phyloP scores from a whole-genome alignment of 1,284 basidiomycete genomes.

The Ceratobasidium sp. region DNA sequence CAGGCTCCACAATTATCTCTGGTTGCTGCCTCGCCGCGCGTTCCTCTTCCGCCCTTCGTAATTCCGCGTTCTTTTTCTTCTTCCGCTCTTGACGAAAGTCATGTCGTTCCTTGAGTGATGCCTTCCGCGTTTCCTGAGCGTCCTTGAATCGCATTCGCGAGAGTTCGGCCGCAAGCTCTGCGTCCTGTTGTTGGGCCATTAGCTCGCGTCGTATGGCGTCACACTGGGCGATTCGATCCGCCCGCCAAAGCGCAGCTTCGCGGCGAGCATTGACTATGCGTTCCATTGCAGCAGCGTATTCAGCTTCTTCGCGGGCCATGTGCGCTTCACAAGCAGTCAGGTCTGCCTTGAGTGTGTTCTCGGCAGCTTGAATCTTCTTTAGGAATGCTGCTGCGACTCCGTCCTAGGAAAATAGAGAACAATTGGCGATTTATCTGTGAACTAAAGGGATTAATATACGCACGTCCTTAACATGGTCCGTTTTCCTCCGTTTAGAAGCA shows the following conservation, averaged over 20 bases:
- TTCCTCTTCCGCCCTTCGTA: slow-evolving; percentile 33
- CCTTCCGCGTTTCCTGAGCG: slow-evolving; percentile 1
- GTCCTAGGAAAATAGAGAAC: slow-evolving; percentile 9
- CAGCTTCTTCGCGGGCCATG: slow-evolving; percentile 37
- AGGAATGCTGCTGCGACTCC: slow-evolving; percentile 21
- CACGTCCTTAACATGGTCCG: slow-evolving; percentile 23
- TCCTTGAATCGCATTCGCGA: slow-evolving; percentile 20
- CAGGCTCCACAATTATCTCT: slow-evolving; percentile 25
- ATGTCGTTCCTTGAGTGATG: slow-evolving; percentile 2
- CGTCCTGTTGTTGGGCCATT: slow-evolving; percentile 37
- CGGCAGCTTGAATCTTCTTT: slow-evolving; percentile 9
- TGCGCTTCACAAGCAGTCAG: slow-evolving; percentile 27
- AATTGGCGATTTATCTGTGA: background rate
- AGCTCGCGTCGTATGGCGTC: slow-evolving; percentile 36
- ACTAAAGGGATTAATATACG: background rate
- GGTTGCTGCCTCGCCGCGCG: slow-evolving; percentile 38
- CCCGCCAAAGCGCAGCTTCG: slow-evolving; percentile 30
- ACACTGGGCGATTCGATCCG: slow-evolving; percentile 28
- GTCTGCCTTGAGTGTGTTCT: slow-evolving; percentile 26
- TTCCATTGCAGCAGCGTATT: slow-evolving; percentile 37
- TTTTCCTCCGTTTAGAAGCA: slow-evolving; percentile 31
- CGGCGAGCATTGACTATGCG: slow-evolving; percentile 37
- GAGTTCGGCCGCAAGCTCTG: slow-evolving; percentile 39
- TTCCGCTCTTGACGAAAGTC: slow-evolving; percentile 23
- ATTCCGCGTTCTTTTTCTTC: slow-evolving; percentile 31